These are phyloP conservation scores for Hyaloscypha finlandica DNA, from an alignment of 495 filamentous ascomycete genomes.

Conservation along the genomic window DNA sequence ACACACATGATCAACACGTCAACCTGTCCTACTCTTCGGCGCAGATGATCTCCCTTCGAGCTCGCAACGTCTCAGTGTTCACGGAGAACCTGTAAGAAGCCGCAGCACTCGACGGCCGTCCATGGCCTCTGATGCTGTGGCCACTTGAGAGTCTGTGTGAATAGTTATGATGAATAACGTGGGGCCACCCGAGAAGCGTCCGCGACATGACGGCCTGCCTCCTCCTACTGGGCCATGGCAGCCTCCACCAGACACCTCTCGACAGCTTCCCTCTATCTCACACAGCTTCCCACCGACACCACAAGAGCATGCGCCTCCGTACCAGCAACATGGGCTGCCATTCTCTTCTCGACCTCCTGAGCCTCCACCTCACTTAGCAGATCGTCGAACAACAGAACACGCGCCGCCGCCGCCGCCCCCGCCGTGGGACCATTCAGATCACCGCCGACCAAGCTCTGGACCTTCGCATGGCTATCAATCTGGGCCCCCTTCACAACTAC, in stretches of 20 bases:
- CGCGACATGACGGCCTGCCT: conserved; percentile 14
- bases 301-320: conserved; percentile 14
- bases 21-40: conserved; percentile 27
- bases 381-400: conserved; percentile 25
- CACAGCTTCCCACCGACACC: not conserved
- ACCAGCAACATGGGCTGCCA: conserved; percentile 15
- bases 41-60: conserved; percentile 31
- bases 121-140: conserved; percentile 32
- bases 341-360: conserved; percentile 19
- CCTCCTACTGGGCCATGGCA: conserved; percentile 22
- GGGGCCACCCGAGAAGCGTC: conserved; percentile 32
- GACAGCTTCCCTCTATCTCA: conserved; percentile 25
- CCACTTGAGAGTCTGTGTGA: conserved; percentile 29
- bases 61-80: conserved; percentile 29
- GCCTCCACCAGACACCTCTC: conserved; percentile 20
- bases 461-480: conserved; percentile 26
- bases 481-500: conserved; percentile 15
- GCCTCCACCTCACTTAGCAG: conserved; percentile 15
- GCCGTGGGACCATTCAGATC: conserved; percentile 29
- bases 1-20: conserved; percentile 31
- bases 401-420: not conserved
- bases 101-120: conserved; percentile 33
- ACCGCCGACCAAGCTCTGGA: conserved; percentile 26
- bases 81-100: conserved; percentile 33
- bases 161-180: conserved; percentile 28